A percentile compares a stretch with the other conserved stretches of the same genome.
These are phyloP conservation scores for Flaveria brownii DNA, from an alignment of 129 eudicot species.

Conservation along the genomic window DNA sequence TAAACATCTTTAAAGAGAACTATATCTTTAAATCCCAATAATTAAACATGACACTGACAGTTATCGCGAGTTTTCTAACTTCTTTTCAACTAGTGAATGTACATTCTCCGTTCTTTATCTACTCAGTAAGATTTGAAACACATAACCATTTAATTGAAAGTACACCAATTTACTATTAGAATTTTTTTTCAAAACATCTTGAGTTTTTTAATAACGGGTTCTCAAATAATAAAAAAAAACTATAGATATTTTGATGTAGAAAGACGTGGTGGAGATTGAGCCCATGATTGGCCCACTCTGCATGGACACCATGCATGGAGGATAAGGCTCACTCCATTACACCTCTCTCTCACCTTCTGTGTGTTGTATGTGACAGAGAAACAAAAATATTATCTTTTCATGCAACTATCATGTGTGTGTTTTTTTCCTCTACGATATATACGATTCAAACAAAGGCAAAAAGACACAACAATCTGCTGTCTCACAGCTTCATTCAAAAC, in stretches of 20 bases:
- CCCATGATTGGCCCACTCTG: slow-evolving; percentile 31
- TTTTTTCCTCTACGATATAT: slow-evolving; percentile 40
- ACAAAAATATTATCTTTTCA: slow-evolving; percentile 34
- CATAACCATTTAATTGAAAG: no score
- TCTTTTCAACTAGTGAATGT: no score
- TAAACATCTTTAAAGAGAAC: no score
- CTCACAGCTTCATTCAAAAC: slow-evolving; percentile 31
- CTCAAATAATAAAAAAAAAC: no score
- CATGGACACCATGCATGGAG: slow-evolving; percentile 28
- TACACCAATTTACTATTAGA: no score
- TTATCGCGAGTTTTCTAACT: no score
- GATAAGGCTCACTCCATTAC: slow-evolving; percentile 39
- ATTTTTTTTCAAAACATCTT: no score
- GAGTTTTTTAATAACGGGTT: no score
- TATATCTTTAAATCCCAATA: no score
- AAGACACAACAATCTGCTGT: slow-evolving; percentile 30
- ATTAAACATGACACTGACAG: no score
- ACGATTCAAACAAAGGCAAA: slow-evolving; percentile 41
- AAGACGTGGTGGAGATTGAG: slow-evolving; percentile 40
- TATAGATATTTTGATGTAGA: neutral
- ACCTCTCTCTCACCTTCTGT: slow-evolving; percentile 14
- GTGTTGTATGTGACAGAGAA: slow-evolving; percentile 33
- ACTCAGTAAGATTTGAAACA: no score
- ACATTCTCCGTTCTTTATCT: no score
- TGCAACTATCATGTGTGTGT: slow-evolving; percentile 31